A percentile compares a stretch with the other conserved stretches of the same genome.
These are phyloP conservation scores for Posidonia australis DNA, from an alignment of 106 monocot genomes.

Conservation along the genomic window DNA sequence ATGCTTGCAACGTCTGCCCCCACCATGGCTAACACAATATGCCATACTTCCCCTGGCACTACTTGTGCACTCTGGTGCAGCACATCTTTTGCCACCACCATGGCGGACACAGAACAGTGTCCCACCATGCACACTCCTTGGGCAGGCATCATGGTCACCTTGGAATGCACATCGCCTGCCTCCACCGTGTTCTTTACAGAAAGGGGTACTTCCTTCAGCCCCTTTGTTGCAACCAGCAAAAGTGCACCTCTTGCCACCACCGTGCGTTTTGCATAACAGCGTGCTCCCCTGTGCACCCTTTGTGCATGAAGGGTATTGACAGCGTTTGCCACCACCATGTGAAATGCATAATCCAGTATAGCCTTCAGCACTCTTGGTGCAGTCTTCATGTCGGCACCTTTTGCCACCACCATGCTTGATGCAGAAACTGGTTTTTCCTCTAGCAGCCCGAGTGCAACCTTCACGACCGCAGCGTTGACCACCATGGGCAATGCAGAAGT, in stretches of 20 bases:
- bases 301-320: slow-evolving; percentile 31
- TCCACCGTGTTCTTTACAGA: slow-evolving; percentile 66
- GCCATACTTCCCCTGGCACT: slow-evolving; percentile 45
- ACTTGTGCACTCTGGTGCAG: slow-evolving; percentile 26
- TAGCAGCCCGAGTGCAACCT: slow-evolving; percentile 39
- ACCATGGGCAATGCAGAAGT: slow-evolving; percentile 61
- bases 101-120: slow-evolving; percentile 47
- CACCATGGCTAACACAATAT: slow-evolving; percentile 54
- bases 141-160: slow-evolving; percentile 23
- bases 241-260: slow-evolving; percentile 63
- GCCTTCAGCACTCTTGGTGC: slow-evolving; percentile 62
- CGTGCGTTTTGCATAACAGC: slow-evolving; percentile 58
- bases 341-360: slow-evolving; percentile 51
- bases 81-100: slow-evolving; percentile 62
- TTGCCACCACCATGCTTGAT: slow-evolving; percentile 74
- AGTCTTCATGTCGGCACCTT: slow-evolving; percentile 40
- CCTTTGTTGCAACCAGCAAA: slow-evolving; percentile 34
- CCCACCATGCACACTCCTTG: slow-evolving; percentile 63
- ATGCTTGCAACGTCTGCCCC: slow-evolving; percentile 40
- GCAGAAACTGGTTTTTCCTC: slow-evolving; percentile 48
- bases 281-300: slow-evolving; percentile 78
- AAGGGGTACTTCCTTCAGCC: slow-evolving; percentile 57
- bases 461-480: slow-evolving; percentile 44
- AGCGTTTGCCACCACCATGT: slow-evolving; percentile 66
- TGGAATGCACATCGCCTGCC: slow-evolving; percentile 54